Percentiles rank a stretch among this genome's conserved stretches.
These are phyloP conservation scores for Cinchona pubescens DNA, from an alignment of 257 asterid genomes.

Conservation along the genomic window DNA sequence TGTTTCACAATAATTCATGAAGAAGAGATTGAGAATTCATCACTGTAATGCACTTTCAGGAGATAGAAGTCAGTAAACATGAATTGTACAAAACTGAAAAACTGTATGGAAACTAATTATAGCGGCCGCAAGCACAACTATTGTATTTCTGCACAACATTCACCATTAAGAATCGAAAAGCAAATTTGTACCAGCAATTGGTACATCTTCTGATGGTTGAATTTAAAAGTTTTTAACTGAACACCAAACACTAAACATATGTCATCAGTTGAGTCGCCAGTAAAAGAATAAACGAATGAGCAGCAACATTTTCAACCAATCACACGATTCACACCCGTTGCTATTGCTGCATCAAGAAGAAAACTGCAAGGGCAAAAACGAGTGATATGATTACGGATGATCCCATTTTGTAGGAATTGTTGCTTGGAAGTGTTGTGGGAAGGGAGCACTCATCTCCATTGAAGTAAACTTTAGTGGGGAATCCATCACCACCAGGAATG, in stretches of 20 bases:
- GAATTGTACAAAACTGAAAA: conserved; percentile 18
- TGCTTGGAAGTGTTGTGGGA: conserved; percentile 56
- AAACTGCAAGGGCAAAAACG: conserved; percentile 23
- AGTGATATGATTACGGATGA: conserved; percentile 27
- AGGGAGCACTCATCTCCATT: conserved; percentile 91
- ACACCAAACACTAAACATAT: not conserved
- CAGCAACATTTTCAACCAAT: conserved; percentile 10
- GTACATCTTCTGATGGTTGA: not conserved
- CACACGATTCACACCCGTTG: conserved; percentile 6
- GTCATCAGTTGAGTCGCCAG: conserved; percentile 5
- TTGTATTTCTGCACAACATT: conserved; percentile 6
- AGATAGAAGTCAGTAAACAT: not conserved
- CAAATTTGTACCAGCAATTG: not conserved
- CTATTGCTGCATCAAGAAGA: conserved; percentile 47
- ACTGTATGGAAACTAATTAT: not conserved
- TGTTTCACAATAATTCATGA: not conserved
- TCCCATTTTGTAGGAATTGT: conserved; percentile 33
- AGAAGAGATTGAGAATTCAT: not conserved
- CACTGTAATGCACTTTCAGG: not conserved
- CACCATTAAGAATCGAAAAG: not conserved
- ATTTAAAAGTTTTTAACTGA: not conserved
- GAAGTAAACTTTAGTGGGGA: conserved; percentile 80
- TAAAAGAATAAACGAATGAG: conserved; percentile 67
- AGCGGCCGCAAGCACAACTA: not conserved
- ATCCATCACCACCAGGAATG: conserved; percentile 74